A percentile compares a stretch with the other conserved stretches of the same genome.
phyloP scores from a whole-genome alignment of 2,329 filamentous ascomycete species.

The Davidsoniella virescens region DNA sequence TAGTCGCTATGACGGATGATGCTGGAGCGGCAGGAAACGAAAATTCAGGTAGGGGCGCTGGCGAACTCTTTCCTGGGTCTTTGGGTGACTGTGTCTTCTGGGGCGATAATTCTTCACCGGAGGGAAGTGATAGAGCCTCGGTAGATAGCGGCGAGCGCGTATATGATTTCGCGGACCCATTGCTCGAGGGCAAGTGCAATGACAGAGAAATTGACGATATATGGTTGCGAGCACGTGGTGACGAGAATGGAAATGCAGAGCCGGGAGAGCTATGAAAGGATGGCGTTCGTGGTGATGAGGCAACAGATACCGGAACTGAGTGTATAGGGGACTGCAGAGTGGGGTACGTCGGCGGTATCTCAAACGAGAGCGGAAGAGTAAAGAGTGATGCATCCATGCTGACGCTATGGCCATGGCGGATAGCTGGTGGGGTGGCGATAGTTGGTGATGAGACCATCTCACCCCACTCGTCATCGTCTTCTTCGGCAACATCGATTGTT shows the following conservation, averaged over 20 bases:
- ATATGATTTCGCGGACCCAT: slow-evolving; percentile 1
- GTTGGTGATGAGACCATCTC: slow-evolving; percentile 32
- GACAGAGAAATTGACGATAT: slow-evolving; percentile 2
- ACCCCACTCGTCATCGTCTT: slow-evolving; percentile 40
- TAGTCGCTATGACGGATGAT: too few relatives aligned
- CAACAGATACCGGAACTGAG: slow-evolving; percentile 6
- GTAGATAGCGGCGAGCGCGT: slow-evolving; percentile 10
- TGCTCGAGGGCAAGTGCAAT: background rate
- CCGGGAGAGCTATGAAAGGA: slow-evolving; percentile 1
- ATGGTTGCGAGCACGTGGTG: background rate
- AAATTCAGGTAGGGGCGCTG: background rate
- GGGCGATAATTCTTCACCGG: background rate
- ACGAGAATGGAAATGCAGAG: background rate
- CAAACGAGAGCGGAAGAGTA: background rate
- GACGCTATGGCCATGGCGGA: background rate
- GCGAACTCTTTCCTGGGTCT: background rate
- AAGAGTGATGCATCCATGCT: background rate
- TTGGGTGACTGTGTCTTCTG: background rate
- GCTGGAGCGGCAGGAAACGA: background rate
- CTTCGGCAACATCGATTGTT: slow-evolving; percentile 16
- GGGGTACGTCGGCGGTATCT: slow-evolving; percentile 7
- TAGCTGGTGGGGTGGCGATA: background rate
- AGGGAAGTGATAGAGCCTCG: background rate
- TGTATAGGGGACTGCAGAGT: slow-evolving; percentile 7
- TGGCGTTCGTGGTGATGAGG: slow-evolving; percentile 8